Evolutionary conservation across 768 basidiomycete genomes (phyloP).

Genomic region (Udeniomyces megalosporus): DNA sequence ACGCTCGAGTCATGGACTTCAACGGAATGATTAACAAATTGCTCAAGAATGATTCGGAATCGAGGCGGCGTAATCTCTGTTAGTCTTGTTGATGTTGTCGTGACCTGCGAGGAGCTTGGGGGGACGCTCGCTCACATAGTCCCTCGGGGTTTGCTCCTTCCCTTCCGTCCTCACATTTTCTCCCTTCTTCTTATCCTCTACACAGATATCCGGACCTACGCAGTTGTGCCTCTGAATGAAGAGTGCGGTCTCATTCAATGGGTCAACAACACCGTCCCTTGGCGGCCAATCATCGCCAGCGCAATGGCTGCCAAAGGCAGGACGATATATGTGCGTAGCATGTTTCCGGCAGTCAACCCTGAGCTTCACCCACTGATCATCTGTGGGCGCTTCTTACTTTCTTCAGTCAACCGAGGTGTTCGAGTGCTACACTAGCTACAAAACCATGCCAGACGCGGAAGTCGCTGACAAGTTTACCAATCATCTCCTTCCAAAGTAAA

Average conservation of each 20-base stretch:
- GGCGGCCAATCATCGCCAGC: constrained; percentile 57
- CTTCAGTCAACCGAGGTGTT: constrained; percentile 23
- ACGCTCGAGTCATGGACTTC: constrained; percentile 94
- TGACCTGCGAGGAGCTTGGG: too few species aligned
- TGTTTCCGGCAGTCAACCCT: not conserved
- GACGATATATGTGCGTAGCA: constrained; percentile 38
- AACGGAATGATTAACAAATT: constrained; percentile 95
- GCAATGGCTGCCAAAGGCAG: constrained; percentile 42
- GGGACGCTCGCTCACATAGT: too few species aligned
- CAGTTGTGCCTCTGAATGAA: constrained; percentile 94
- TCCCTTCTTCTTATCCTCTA: constrained; percentile 3
- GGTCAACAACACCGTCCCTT: constrained; percentile 80
- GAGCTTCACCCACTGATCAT: too few species aligned
- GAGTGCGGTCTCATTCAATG: constrained; percentile 97
- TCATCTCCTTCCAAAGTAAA: not conserved
- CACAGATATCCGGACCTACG: constrained; percentile 84
- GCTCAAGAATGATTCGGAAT: constrained; percentile 82
- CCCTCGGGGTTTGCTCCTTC: not conserved
- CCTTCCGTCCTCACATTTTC: not conserved
- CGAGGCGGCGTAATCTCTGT: constrained; percentile 79
- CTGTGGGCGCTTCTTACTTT: not conserved
- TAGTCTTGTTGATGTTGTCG: constrained; percentile 32
- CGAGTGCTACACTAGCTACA: constrained; percentile 5
- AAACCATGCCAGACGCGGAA: not conserved
- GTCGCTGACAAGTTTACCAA: constrained; percentile 6